phyloP scores from a whole-genome alignment of 345 rosid genomes.

The Turritis glabra region DNA sequence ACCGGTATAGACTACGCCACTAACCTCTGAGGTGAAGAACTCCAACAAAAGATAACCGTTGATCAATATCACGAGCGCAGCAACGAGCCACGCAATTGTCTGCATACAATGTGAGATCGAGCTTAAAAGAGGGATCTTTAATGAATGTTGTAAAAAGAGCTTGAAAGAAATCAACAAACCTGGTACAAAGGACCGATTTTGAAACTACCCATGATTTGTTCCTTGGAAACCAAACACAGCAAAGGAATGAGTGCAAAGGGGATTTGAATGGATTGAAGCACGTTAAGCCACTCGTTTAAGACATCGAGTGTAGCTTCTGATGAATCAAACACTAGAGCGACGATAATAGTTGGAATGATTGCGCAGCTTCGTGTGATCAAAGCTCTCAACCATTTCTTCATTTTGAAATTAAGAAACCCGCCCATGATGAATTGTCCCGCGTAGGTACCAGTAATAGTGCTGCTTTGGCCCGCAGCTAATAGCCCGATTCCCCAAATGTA shows the following conservation, averaged over 20 bases:
- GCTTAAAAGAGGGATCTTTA: not conserved
- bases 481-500: conserved; percentile 94
- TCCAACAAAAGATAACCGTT: conserved; percentile 83
- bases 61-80: conserved; percentile 76
- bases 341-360: conserved; percentile 76
- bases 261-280: conserved; percentile 84
- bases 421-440: conserved; percentile 99
- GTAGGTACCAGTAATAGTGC: conserved; percentile 89
- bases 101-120: conserved; percentile 32
- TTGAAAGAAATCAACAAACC: conserved; percentile 47
- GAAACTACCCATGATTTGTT: conserved; percentile 81
- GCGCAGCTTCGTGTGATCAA: conserved; percentile 90
- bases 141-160: not conserved
- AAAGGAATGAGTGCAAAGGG: conserved; percentile 93
- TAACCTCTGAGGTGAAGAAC: conserved; percentile 67
- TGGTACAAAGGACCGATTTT: conserved; percentile 67
- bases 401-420: conserved; percentile 77
- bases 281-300: conserved; percentile 88
- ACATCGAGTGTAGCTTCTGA: conserved; percentile 69
- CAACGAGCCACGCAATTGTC: conserved; percentile 80
- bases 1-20: conserved; percentile 44
- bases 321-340: conserved; percentile 75
- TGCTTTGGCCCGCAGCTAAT: conserved; percentile 95
- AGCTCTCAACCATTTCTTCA: conserved; percentile 96
- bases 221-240: conserved; percentile 79